These are phyloP conservation scores for Echria macrotheca DNA, from an alignment of 495 filamentous ascomycete genomes.

Conservation along the genomic window DNA sequence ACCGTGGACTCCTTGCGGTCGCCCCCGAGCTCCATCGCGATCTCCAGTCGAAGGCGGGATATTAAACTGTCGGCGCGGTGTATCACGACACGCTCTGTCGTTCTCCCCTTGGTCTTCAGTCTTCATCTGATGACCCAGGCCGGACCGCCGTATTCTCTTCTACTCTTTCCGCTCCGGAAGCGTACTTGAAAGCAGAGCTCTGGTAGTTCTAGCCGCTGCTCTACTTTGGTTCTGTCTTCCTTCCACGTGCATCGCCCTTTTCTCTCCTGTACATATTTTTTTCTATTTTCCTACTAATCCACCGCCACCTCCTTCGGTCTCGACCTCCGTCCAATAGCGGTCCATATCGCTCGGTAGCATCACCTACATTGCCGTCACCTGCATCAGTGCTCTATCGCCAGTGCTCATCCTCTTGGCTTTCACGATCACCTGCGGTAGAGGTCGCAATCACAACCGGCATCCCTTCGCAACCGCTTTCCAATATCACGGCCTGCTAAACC, in stretches of 20 bases:
- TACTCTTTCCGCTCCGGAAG: constrained; percentile 21
- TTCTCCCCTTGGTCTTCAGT: constrained; percentile 33
- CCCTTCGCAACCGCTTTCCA: background rate
- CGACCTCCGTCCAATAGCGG: no score
- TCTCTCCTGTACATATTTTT: background rate
- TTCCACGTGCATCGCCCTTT: background rate
- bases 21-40: constrained; percentile 20
- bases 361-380: no score
- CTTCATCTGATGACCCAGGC: constrained; percentile 36
- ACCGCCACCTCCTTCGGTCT: background rate
- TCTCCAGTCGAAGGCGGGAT: constrained; percentile 9
- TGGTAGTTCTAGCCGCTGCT: constrained; percentile 41
- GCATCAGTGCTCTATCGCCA: no score
- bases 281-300: background rate
- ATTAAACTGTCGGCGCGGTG: constrained; percentile 19
- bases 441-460: background rate
- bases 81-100: constrained; percentile 5
- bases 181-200: constrained; percentile 42
- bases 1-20: constrained; percentile 1
- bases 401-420: no score
- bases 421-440: background rate
- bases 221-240: background rate
- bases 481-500: constrained; percentile 3
- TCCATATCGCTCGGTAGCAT: background rate
- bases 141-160: constrained; percentile 16